Percentiles rank a stretch among this genome's conserved stretches.
These are phyloP conservation scores for Poa pratensis DNA, from an alignment of 176 grass and related monocot species.

Conservation along the genomic window DNA sequence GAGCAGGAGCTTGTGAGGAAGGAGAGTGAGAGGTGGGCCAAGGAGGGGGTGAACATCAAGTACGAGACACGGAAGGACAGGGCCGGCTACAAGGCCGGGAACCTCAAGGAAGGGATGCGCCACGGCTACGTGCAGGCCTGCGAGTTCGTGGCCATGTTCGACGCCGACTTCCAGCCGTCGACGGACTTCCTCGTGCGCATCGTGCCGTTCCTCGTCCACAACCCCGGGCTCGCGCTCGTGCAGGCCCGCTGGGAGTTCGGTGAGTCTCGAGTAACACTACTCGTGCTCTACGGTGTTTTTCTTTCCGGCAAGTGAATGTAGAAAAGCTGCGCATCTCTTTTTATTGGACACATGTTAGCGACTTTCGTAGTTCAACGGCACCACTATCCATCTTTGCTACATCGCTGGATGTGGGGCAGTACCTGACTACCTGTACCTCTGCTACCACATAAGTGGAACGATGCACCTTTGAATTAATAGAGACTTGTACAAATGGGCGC, in stretches of 20 bases:
- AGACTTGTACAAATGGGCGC: too few relatives aligned
- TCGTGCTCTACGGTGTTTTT: too few relatives aligned
- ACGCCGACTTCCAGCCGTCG: constrained; percentile 78
- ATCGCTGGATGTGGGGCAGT: too few relatives aligned
- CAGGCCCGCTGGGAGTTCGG: constrained; percentile 57
- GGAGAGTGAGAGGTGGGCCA: constrained; percentile 59
- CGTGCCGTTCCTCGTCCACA: constrained; percentile 66
- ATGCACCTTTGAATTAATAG: too few relatives aligned
- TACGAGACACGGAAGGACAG: constrained; percentile 71
- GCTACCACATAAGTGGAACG: too few relatives aligned
- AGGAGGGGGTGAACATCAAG: constrained; percentile 60
- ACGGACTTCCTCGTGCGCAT: constrained; percentile 64
- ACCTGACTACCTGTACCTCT: too few relatives aligned
- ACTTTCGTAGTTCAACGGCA: too few relatives aligned
- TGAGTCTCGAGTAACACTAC: neutral
- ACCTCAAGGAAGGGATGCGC: constrained; percentile 63
- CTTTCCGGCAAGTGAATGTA: too few relatives aligned
- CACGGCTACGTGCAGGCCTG: constrained; percentile 50
- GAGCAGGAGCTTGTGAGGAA: constrained; percentile 59
- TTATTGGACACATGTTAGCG: too few relatives aligned
- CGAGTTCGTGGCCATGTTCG: constrained; percentile 78
- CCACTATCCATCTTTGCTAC: too few relatives aligned
- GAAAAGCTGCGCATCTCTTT: too few relatives aligned
- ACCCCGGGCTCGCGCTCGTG: constrained; percentile 63
- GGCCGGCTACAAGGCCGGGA: constrained; percentile 67